Evolutionary conservation across 768 basidiomycete genomes (phyloP).

Genomic region (Russula emetica): DNA sequence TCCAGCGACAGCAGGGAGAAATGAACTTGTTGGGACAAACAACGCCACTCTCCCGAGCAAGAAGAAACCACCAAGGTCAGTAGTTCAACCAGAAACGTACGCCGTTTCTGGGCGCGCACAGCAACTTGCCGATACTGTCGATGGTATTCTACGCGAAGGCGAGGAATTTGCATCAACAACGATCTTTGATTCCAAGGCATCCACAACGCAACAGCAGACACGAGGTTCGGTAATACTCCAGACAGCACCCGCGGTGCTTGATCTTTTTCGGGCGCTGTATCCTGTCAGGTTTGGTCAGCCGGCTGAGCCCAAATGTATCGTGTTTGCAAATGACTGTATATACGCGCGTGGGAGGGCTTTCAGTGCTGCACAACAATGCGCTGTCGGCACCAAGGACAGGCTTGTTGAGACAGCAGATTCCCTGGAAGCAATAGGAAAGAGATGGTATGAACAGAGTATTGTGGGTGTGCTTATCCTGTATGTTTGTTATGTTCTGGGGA

Average conservation of each 20-base stretch:
- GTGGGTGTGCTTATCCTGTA: constrained; percentile 42
- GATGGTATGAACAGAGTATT: constrained; percentile 66
- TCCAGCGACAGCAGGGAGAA: constrained; percentile 30
- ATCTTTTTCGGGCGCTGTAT: constrained; percentile 75
- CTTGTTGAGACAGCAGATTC: constrained; percentile 49
- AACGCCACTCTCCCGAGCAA: constrained; percentile 10
- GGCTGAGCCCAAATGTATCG: constrained; percentile 53
- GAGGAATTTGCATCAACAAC: constrained; percentile 58
- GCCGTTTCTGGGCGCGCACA: constrained; percentile 16
- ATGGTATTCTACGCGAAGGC: constrained; percentile 25
- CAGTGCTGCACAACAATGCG: constrained; percentile 31
- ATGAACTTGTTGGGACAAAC: background rate
- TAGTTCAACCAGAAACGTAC: constrained; percentile 16
- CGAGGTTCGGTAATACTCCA: constrained; percentile 54
- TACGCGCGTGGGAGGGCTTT: constrained; percentile 45
- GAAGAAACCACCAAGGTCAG: constrained; percentile 10
- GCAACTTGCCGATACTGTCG: constrained; percentile 24
- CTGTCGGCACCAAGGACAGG: constrained; percentile 40
- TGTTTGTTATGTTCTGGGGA: background rate
- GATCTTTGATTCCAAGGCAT: constrained; percentile 31
- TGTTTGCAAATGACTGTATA: constrained; percentile 76
- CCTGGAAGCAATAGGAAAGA: constrained; percentile 55
- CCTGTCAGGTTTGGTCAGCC: constrained; percentile 54
- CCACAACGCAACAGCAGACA: constrained; percentile 25
- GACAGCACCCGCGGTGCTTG: constrained; percentile 61